Base-by-base conservation (phyloP, 331 rosid species). In the Rosa hybrid region DNA sequence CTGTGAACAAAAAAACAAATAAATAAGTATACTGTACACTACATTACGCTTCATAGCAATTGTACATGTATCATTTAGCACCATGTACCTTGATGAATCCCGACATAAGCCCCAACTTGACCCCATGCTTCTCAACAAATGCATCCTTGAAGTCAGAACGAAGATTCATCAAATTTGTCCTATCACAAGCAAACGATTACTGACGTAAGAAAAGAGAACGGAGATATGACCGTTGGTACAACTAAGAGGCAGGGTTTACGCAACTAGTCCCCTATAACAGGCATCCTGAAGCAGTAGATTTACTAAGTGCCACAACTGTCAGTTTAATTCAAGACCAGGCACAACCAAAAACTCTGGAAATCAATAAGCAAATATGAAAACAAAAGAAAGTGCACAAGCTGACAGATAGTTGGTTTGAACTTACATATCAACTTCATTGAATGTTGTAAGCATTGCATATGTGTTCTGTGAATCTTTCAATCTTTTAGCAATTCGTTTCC, bases 121-220 rank as follows among this genome's bases (percentile, higher is more conserved):
- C 97, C 80, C 97, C 94, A 49, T 91, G 95, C 85, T 91, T 94
- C 77, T 94, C 97, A 75, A 86, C 97, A 86, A 94, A 94, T 77
- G 90, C 91, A 84, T 94, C 98, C 86, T 94, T 91, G 81, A 88
- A 91, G 82, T 94, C 98, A 85, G 98, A 86, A 81, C 97, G 92
- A 49, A 94, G 98, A 86, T 90, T 91, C 97, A 94, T 94, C 91
- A 91, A 87, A 81, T 91, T 94, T 75, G 97, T 90, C 98, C 97
- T 93, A 39, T 77, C 62, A 83, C 65, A 75, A 85, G 74, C 78
- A 81, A 83, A 80, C 88, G 65, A 87, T 63, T 68, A 82, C 64
- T 73, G 76, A 84, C 77, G 51, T 11, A 82, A 72, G 70, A 84
- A 49, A 23, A 76, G 50, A 44, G 71, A 21, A 68, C 39, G 45